Percentiles rank a stretch among this genome's conserved stretches.
Evolutionary conservation across 1,284 basidiomycete species (phyloP).

Genomic region (Ustilago esculenta): DNA sequence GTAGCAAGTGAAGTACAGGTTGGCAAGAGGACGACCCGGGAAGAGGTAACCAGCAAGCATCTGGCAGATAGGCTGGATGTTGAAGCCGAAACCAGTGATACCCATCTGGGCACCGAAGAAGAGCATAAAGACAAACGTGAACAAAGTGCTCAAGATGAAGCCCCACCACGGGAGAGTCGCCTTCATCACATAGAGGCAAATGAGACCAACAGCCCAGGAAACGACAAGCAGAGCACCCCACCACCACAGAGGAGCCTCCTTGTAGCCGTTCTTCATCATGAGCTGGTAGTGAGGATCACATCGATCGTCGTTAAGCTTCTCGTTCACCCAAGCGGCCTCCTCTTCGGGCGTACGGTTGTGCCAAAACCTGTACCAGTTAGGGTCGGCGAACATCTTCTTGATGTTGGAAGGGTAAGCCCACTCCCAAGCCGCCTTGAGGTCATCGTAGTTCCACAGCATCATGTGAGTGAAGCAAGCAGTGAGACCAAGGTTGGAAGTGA

Average conservation of each 20-base stretch:
- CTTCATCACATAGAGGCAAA: slow-evolving; percentile 29
- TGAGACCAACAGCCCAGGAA: slow-evolving; percentile 24
- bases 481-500: slow-evolving; percentile 33
- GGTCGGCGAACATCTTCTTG: slow-evolving; percentile 12
- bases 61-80: slow-evolving; percentile 47
- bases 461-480: slow-evolving; percentile 41
- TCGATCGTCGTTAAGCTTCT: slow-evolving; percentile 12
- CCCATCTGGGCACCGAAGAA: slow-evolving; percentile 26
- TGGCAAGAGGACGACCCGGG: slow-evolving; percentile 48
- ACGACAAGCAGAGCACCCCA: slow-evolving; percentile 17
- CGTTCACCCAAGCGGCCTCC: slow-evolving; percentile 15
- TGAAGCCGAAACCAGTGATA: slow-evolving; percentile 39
- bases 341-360: slow-evolving; percentile 12
- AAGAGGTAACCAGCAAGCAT: slow-evolving; percentile 50
- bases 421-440: slow-evolving; percentile 34
- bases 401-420: slow-evolving; percentile 26
- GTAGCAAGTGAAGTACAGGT: slow-evolving; percentile 51
- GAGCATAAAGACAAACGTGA: slow-evolving; percentile 27
- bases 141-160: slow-evolving; percentile 20
- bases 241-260: slow-evolving; percentile 34
- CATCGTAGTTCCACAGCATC: slow-evolving; percentile 39
- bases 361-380: slow-evolving; percentile 36
- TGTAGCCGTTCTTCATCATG: slow-evolving; percentile 33
- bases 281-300: slow-evolving; percentile 33
- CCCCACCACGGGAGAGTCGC: slow-evolving; percentile 40